Conservation (phyloP, 208 protist genomes). For the Phytomonas sp. region DNA sequence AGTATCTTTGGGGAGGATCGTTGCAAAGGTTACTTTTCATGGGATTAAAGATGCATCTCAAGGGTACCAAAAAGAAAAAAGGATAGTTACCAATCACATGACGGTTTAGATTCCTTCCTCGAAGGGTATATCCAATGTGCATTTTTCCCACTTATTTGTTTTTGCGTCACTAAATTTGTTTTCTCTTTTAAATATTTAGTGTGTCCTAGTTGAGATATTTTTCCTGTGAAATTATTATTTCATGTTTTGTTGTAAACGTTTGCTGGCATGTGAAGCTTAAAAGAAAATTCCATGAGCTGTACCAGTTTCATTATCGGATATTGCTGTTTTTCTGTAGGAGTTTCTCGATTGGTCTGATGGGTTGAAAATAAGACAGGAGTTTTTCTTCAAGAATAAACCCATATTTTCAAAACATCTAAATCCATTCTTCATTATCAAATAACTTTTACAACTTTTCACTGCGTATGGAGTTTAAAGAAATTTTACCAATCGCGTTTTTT, state of each 20-base stretch:
- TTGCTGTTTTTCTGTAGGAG: not conserved
- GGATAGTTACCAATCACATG: too few species aligned
- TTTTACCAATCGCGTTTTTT: not conserved
- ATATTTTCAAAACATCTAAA: not conserved
- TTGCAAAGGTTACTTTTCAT: not conserved
- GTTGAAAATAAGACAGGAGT: not conserved
- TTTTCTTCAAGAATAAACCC: not conserved
- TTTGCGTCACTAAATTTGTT: not conserved
- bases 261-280: not conserved
- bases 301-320: not conserved
- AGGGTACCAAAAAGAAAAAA: not conserved
- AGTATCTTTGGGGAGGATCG: not conserved
- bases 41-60: not conserved
- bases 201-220: not conserved
- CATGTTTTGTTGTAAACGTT: not conserved
- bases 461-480: not conserved
- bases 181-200: not conserved
- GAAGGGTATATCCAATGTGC: not conserved
- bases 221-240: not conserved
- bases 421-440: not conserved
- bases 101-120: not conserved
- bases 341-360: not conserved
- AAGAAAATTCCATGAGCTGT: not conserved
- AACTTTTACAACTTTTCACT: not conserved
- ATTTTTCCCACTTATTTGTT: not conserved